Base-by-base conservation (phyloP, 345 rosid genomes). In the Conringia planisiliqua region DNA sequence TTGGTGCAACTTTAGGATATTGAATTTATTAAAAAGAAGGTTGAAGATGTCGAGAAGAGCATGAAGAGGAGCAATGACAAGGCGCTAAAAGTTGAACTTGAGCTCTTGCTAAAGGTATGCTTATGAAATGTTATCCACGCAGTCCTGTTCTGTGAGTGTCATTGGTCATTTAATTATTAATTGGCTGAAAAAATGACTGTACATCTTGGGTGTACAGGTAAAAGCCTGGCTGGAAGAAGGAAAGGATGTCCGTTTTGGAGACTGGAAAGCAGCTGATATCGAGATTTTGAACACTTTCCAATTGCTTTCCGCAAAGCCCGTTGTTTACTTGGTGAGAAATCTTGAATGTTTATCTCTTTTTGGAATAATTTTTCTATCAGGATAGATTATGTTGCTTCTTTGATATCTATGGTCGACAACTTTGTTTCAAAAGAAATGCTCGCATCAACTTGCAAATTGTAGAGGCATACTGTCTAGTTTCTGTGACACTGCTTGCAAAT, bases 41-140 rank as follows among this genome's bases (percentile, higher is more conserved):
- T 92, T 59, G 98, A 95, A 64, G 98, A 95, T 83, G 57, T 92
- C 3, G 96, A 92, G 80, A 95, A 92, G 89, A 90, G 96, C 94
- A 89, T 95, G 98, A 95, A 90, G 85, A 90, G 97, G 86, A 95
- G 99, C 93, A 95, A 95, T 75, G 97, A 95, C 83, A 92, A 95
- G 82, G 91, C 83, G 78, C 82, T 95, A 0, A 95, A 92, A 82
- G 70, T 90, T 68, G 98, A 95, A 84, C 86, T 27, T 65, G 99
- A 95, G 71, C 84, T 79, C 80, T 78, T 78, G 73, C 78, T 6
- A 62, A 72, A 68, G 82, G 78, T 79, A 42, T 56, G 54, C 50
- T 33, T 62, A 52, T 68, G 7, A 55, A 27, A 20, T 55, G 13
- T 24, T 17, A 22, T 42, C 22, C 57, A 48, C 32, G 47, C 68